Percentiles rank a stretch among this genome's conserved stretches.
Conservation (phyloP, 2,329 filamentous ascomycete species). For the Nigrospora oryzae region DNA sequence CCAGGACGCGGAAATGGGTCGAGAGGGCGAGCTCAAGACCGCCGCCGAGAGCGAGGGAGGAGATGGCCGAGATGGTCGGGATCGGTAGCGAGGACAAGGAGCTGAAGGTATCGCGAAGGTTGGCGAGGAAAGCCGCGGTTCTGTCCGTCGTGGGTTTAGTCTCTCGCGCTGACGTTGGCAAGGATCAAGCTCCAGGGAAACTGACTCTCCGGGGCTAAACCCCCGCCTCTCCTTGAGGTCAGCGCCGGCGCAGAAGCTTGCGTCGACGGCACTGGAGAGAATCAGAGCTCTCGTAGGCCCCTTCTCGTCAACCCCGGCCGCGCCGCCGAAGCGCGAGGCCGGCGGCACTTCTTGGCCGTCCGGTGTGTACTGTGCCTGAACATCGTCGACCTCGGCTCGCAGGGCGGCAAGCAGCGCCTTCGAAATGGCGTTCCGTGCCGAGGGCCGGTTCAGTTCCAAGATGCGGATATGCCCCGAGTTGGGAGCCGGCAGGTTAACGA, state of each 20-base stretch:
- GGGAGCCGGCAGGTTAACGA: constrained; percentile 68
- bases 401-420: constrained; percentile 65
- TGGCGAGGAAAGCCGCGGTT: constrained; percentile 67
- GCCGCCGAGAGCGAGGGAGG: constrained; percentile 80
- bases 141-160: constrained; percentile 32
- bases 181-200: background rate
- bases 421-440: constrained; percentile 87
- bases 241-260: constrained; percentile 87
- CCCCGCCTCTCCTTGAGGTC: constrained; percentile 81
- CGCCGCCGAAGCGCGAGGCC: constrained; percentile 32
- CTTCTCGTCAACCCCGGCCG: constrained; percentile 31
- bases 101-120: constrained; percentile 68
- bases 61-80: constrained; percentile 83
- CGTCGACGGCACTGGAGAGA: constrained; percentile 75
- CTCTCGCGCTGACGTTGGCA: background rate
- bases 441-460: constrained; percentile 77
- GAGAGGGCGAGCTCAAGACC: constrained; percentile 88
- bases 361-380: constrained; percentile 54
- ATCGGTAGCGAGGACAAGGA: constrained; percentile 69
- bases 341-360: constrained; percentile 42
- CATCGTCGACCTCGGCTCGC: constrained; percentile 60
- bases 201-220: constrained; percentile 72
- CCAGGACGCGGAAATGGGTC: constrained; percentile 82
- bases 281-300: constrained; percentile 72
- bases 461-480: constrained; percentile 79